Conservation (phyloP, 345 rosid genomes). For the Lepidium africanum region DNA sequence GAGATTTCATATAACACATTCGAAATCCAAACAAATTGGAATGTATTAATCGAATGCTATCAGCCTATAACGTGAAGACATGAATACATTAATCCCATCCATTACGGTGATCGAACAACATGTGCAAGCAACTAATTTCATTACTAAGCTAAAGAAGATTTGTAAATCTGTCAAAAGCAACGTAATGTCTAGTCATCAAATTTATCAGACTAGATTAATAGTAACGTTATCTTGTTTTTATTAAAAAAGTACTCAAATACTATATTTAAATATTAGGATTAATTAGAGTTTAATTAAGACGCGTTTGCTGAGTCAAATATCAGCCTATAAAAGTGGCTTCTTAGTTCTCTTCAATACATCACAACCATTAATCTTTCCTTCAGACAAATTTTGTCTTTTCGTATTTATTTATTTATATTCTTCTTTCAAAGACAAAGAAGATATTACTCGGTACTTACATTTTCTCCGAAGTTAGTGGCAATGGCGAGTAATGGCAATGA, state of each 20-base stretch:
- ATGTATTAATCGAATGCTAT: background rate
- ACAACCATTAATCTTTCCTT: slow-evolving; percentile 3
- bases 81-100: background rate
- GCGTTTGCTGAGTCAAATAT: slow-evolving; percentile 2
- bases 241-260: background rate
- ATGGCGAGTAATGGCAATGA: slow-evolving; percentile 21
- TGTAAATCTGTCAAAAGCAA: background rate
- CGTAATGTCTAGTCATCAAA: slow-evolving; percentile 21
- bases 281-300: background rate
- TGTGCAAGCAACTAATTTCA: background rate
- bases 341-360: background rate
- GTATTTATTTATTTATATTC: background rate
- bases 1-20: background rate
- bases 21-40: background rate
- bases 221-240: background rate
- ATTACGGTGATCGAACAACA: background rate
- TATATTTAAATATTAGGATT: background rate
- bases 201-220: background rate
- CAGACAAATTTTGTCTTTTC: background rate
- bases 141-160: background rate
- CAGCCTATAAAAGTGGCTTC: slow-evolving; percentile 17
- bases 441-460: slow-evolving; percentile 8
- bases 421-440: background rate
- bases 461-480: background rate
- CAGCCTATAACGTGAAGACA: slow-evolving; percentile 10